Base-by-base conservation (phyloP, 1,139 yeast species). In the Suhomyces guaymorum region DNA sequence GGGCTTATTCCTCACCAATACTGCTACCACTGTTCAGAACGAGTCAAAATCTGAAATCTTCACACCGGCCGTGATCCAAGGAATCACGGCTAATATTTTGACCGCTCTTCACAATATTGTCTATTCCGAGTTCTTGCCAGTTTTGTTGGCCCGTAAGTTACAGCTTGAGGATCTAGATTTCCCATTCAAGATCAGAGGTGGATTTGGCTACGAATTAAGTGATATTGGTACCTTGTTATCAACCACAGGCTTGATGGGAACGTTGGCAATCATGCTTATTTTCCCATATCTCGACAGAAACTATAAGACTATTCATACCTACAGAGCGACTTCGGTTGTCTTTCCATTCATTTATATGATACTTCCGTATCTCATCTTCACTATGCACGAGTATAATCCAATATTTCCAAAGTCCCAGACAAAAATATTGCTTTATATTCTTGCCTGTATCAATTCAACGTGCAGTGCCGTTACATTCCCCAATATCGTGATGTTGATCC, bases 401-500 rank as follows among this genome's bases (percentile, higher is more conserved):
- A 28, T 16, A 6, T 36, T 43, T 26, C 54, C 54, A n/a, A 28
- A 32, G n/a, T 43, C 51, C 38, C 35, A 46, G 4, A 49, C 52
- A 10, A 43, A 25, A 7, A 13, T 29, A 4, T 26, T 33, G 8
- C 26, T 43, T 9, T 42, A 44, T 25, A 8, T 33, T 1, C 44
- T 63, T 8, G 60, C 63, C 2, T 52, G 61, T 10, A 18, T 34
- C 15, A 26, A 30, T 14, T 33, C 49, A 4, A 19, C 39, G 10
- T 31, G 35, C 15, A 28, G 34, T 10, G 55, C 73, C 1, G 51
- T 64, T 28, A 51, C 65, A 12, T 61, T 67, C 46, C 75, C 80
- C 24, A 72, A 66, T 45, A 51, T 62, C 26, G 54, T 63, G 44
- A 55, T 75, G 17, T 58, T 76, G 38, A 61, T 72, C 16, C 80